Evolutionary conservation across 371 early-diverging fungal species (phyloP).

Genomic region (Choanephora cucurbitarum): DNA sequence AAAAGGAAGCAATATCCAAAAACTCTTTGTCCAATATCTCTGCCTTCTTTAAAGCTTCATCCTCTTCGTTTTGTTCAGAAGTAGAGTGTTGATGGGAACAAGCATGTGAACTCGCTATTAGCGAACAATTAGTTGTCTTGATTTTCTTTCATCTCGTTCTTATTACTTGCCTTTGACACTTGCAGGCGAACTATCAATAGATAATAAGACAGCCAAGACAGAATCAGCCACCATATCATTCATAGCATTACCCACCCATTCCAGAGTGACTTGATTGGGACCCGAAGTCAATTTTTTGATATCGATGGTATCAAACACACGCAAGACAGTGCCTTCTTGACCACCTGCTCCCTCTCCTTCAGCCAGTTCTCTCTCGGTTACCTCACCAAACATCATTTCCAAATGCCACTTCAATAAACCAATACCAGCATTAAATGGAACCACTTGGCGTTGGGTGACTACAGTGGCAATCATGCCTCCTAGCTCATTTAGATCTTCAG

Average conservation of each 20-base stretch:
- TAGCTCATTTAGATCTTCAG: slow-evolving; percentile 77
- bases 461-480: slow-evolving; percentile 77
- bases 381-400: slow-evolving; percentile 88
- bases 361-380: slow-evolving; percentile 37
- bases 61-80: slow-evolving; percentile 12
- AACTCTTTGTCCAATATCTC: slow-evolving; percentile 37
- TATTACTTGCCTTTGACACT: slow-evolving; percentile 77
- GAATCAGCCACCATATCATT: slow-evolving; percentile 98
- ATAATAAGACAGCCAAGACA: slow-evolving; percentile 81
- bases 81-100: slow-evolving; percentile 36
- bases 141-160: neutral
- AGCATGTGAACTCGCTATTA: slow-evolving; percentile 40
- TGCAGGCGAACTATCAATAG: slow-evolving; percentile 88
- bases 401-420: slow-evolving; percentile 86
- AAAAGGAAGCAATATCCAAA: slow-evolving; percentile 33
- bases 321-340: slow-evolving; percentile 43
- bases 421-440: slow-evolving; percentile 80
- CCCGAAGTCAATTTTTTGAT: slow-evolving; percentile 58
- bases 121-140: slow-evolving; percentile 1
- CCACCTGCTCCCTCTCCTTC: slow-evolving; percentile 21
- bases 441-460: slow-evolving; percentile 77
- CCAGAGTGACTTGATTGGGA: slow-evolving; percentile 68
- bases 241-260: slow-evolving; percentile 91
- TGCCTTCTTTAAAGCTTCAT: slow-evolving; percentile 15
- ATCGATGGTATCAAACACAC: slow-evolving; percentile 81